phyloP scores from a whole-genome alignment of 164 flowering plant genomes.

The Echeveria elegans region DNA sequence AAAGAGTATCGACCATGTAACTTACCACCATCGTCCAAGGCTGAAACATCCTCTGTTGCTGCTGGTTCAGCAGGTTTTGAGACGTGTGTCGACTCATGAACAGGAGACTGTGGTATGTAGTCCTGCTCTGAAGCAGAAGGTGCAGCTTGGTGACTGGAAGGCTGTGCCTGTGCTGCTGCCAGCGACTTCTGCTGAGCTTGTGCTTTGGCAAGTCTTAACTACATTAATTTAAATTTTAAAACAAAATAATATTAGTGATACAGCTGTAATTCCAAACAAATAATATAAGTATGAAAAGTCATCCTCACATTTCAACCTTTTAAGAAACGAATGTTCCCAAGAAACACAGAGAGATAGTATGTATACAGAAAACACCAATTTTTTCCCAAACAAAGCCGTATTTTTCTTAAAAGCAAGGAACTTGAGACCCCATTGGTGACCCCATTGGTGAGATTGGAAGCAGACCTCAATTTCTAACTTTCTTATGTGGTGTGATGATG shows the following conservation, averaged over 20 bases:
- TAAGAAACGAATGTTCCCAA: no score
- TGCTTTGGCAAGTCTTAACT: constrained; percentile 19
- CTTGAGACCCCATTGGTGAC: background rate
- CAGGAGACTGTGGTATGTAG: constrained; percentile 27
- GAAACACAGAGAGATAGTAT: no score
- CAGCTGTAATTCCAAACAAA: background rate
- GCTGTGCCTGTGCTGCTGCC: constrained; percentile 25
- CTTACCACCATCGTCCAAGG: constrained; percentile 51
- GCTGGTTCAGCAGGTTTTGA: constrained; percentile 34
- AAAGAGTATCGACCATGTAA: background rate
- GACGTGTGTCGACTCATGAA: constrained; percentile 22
- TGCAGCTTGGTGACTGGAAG: constrained; percentile 23
- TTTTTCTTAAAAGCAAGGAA: background rate
- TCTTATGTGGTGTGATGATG: background rate
- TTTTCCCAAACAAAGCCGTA: background rate
- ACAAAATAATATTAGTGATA: background rate
- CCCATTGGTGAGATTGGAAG: background rate
- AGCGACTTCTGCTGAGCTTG: constrained; percentile 39
- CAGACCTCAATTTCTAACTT: background rate
- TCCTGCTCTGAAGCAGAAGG: constrained; percentile 52
- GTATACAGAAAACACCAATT: background rate
- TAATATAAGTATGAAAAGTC: background rate
- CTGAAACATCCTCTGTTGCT: constrained; percentile 35
- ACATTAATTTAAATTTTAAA: background rate
- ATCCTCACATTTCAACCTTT: background rate